Percentiles rank a stretch among this genome's conserved stretches.
phyloP scores from a whole-genome alignment of 768 basidiomycete genomes.

The Serendipita sp. region DNA sequence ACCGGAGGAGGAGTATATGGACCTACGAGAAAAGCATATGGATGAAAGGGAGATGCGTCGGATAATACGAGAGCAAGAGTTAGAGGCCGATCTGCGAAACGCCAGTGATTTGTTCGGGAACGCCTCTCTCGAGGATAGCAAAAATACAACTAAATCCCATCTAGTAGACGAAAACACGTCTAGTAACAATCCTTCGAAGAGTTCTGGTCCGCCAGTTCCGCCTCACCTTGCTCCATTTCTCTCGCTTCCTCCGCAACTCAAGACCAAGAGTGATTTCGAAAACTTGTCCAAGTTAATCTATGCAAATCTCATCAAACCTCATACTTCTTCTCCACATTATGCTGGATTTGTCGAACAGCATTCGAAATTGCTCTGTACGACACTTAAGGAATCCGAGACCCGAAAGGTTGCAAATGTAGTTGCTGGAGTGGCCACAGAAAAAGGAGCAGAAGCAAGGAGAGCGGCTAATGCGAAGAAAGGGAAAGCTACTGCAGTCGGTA shows the following conservation, averaged over 20 bases:
- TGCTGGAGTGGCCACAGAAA: slow-evolving; percentile 84
- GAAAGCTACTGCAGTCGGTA: slow-evolving; percentile 65
- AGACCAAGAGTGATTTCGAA: slow-evolving; percentile 79
- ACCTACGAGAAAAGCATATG: slow-evolving; percentile 1
- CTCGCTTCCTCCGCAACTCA: slow-evolving; percentile 57
- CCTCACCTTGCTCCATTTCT: slow-evolving; percentile 1
- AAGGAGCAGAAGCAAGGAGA: slow-evolving; percentile 80
- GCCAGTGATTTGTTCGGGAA: slow-evolving; percentile 70
- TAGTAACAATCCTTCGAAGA: not conserved
- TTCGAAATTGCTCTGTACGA: slow-evolving; percentile 52
- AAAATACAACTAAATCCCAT: slow-evolving; percentile 8
- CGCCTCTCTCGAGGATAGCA: slow-evolving; percentile 26
- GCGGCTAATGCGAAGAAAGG: slow-evolving; percentile 86
- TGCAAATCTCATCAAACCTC: slow-evolving; percentile 57
- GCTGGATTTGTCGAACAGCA: slow-evolving; percentile 71
- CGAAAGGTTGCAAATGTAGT: slow-evolving; percentile 75
- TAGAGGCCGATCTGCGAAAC: slow-evolving; percentile 75
- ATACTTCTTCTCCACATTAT: slow-evolving; percentile 72
- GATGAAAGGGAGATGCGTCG: slow-evolving; percentile 54
- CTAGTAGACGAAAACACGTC: slow-evolving; percentile 33
- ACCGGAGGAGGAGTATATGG: slow-evolving; percentile 19
- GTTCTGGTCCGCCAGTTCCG: not conserved
- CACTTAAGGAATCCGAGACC: slow-evolving; percentile 80
- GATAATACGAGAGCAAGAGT: slow-evolving; percentile 61
- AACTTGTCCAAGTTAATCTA: slow-evolving; percentile 58